Evolutionary conservation across 2,329 filamentous ascomycete genomes (phyloP).

Genomic region (Chrysoporthe puriensis): DNA sequence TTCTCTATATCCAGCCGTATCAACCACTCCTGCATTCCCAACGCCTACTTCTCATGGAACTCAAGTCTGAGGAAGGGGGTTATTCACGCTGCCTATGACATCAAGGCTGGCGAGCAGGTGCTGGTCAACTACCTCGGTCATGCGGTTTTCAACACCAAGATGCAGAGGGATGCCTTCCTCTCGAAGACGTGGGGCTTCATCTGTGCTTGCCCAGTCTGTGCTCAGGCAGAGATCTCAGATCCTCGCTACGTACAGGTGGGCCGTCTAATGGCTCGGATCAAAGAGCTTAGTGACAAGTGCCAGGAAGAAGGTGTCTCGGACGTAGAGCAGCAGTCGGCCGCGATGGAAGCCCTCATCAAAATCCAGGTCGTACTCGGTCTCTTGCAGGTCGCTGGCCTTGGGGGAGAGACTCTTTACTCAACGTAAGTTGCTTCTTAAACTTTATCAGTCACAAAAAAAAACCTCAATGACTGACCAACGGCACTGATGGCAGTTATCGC

Average conservation of each 20-base stretch:
- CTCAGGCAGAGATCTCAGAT: background rate
- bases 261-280: background rate
- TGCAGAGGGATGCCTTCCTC: background rate
- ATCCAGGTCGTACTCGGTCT: background rate
- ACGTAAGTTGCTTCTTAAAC: background rate
- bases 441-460: too few species aligned
- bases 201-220: background rate
- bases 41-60: slow-evolving; percentile 36
- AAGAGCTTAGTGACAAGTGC: too few species aligned
- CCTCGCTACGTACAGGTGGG: background rate
- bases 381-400: slow-evolving; percentile 4
- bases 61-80: slow-evolving; percentile 29
- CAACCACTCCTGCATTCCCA: slow-evolving; percentile 37
- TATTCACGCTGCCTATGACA: slow-evolving; percentile 33
- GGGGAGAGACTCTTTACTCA: background rate
- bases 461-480: background rate
- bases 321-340: background rate
- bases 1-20: slow-evolving; percentile 27
- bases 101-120: slow-evolving; percentile 34
- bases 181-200: slow-evolving; percentile 2
- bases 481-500: background rate
- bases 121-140: slow-evolving; percentile 32
- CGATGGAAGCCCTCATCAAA: background rate
- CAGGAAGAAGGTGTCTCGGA: too few species aligned
- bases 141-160: background rate